Base-by-base conservation (phyloP, 352 stramenopile genomes). In the Globisporangium perplexum region DNA sequence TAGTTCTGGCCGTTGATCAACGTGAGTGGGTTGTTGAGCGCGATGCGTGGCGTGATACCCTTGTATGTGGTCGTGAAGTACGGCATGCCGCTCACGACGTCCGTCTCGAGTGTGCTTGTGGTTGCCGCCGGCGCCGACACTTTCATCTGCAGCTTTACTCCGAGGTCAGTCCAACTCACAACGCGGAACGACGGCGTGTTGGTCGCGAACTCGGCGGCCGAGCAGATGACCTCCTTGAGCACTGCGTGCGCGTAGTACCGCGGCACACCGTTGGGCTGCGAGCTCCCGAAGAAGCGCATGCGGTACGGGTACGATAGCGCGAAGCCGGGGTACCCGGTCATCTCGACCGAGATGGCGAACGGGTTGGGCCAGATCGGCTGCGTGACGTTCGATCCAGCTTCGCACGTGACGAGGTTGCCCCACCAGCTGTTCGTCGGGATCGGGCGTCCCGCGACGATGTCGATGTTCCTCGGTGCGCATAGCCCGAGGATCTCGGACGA, bases 391-490 rank as follows among this genome's bases (percentile, higher is more conserved):
- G 71, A 71, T 20, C 36, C 63, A 11, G 58, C 30, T 44, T 86
- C 73, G 36, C 77, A 86, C 26, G 74, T 83, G 42, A 93, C 60
- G 55, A 93, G 69, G 56, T 93, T 93, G n/a, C 72, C 79, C 82
- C 82, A 93, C 82, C 82, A 93, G 1, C 62, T 64, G 35, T 93
- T 93, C 33, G 82, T 93, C 23, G 82, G 82, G 42, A 93, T 86
- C 1, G 79, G 66, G 22, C 65, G 57, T 17, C 62, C 71, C 18
- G 52, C 57, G 12, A 70, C 52, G 7, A 71, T 57, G 45, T 85
- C 65, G 22, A 91, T 57, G 46, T 91, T 84, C 22, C 81, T 76
- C 1, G 81, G 77, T 11, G 61, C 59, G 49, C 77, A 89, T 2
- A 89, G 61, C 22, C 57, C 60, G 17, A 56, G 45, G 47, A 83